These are phyloP conservation scores for Erysiphe neolycopersici DNA, from an alignment of 2,329 filamentous ascomycete species.

Conservation along the genomic window DNA sequence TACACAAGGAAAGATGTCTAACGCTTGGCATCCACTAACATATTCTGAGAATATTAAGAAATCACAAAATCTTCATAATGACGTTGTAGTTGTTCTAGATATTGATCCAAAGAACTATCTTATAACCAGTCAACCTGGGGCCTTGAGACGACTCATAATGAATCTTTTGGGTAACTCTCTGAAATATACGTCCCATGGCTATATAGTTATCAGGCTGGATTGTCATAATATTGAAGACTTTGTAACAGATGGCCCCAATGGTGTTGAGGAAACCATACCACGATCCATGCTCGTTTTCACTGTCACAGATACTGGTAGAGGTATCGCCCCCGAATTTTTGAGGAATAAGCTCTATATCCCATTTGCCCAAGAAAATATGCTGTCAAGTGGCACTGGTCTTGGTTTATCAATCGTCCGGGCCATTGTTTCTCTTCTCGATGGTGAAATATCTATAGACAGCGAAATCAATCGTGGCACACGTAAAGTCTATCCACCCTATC, in stretches of 20 bases:
- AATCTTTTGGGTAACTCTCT: slow-evolving; percentile 35
- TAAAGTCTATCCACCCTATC: slow-evolving; percentile 11
- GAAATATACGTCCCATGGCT: slow-evolving; percentile 31
- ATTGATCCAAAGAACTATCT: slow-evolving; percentile 10
- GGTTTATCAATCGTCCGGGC: slow-evolving; percentile 37
- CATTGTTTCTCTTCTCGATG: slow-evolving; percentile 32
- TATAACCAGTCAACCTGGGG: slow-evolving; percentile 27
- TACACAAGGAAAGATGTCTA: slow-evolving; percentile 9
- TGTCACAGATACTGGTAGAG: slow-evolving; percentile 47
- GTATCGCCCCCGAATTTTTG: slow-evolving; percentile 37
- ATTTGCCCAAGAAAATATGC: slow-evolving; percentile 34
- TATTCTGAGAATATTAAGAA: slow-evolving; percentile 2
- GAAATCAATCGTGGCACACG: slow-evolving; percentile 27
- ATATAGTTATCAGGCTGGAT: slow-evolving; percentile 18
- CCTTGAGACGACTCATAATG: slow-evolving; percentile 26
- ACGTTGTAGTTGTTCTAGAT: slow-evolving; percentile 12
- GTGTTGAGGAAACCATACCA: slow-evolving; percentile 4
- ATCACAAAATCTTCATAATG: slow-evolving; percentile 1
- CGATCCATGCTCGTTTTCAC: slow-evolving; percentile 26
- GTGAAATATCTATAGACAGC: slow-evolving; percentile 30
- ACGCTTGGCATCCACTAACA: slow-evolving; percentile 2
- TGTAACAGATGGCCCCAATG: slow-evolving; percentile 1
- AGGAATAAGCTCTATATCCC: slow-evolving; percentile 32
- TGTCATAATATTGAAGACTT: slow-evolving; percentile 10
- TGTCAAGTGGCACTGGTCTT: slow-evolving; percentile 34